Evolutionary conservation across 805 yeast genomes (phyloP), one percentile per base, ranked within the genome.

Genomic region (Candida boleticola): DNA sequence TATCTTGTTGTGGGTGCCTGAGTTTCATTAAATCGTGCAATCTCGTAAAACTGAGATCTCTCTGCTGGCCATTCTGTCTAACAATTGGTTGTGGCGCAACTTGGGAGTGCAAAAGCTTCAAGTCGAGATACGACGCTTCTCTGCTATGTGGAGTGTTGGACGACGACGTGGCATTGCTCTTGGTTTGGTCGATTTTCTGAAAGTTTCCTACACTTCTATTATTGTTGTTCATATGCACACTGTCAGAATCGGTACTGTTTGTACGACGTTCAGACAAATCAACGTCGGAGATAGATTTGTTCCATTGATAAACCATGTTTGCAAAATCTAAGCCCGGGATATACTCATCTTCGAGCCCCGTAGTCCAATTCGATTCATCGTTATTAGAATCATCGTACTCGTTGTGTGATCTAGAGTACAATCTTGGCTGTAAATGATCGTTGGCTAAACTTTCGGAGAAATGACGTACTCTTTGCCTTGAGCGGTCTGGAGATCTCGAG

Each of bases 321-420:
- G 71, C 65, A 47, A 81, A 82, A 51, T 82, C 82, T 22, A 85
- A 66, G 37, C 83, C 86, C 0, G 92, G 92, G 13, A 86, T 74
- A 52, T 85, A 85, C 54, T 86, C 93, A 57, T 85, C 92, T 52
- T 81, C 84, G 49, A 84, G 65, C 0, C 88, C 89, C 26, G 43
- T 54, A 29, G 55, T 48, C 27, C 27, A 23, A 3, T 39, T 40
- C 33, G 45, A 57, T 7, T 43, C 35, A 35, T 61, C 60, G 11
- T 39, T 44, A 30, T 48, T 43, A 20, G 43, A 49, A 23, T 49
- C 53, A 4, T 42, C 36, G 25, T 39, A 35, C 18, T 51, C 54
- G 35, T 44, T 45, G 44, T 68, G 71, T 1, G 71, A 64, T 4
- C 65, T 50, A 9, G 66, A 52, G 47, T 64, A 65, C 27, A 66